Base-by-base conservation (phyloP, 495 filamentous ascomycete genomes). In the Neurospora cerealis region DNA sequence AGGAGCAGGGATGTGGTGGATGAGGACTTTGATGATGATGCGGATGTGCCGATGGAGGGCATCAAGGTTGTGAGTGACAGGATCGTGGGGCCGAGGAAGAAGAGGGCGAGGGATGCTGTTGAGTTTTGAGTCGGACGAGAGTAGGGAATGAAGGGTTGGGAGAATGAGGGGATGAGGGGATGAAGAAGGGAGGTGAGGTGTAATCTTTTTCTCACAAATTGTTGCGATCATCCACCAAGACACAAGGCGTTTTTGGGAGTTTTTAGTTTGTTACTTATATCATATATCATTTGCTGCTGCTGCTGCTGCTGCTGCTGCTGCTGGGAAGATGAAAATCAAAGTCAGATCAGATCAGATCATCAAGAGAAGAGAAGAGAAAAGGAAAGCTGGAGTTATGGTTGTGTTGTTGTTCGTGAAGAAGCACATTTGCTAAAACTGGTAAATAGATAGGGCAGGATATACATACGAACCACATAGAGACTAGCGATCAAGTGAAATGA, bases 1-100 rank as follows among this genome's bases (percentile, higher is more conserved):
- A 86, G 96, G 70, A 87, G 87, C 36, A 83, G 91, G 24, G 88
- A 89, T 73, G 86, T 88, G 28, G 89, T 85, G 3, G 86, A 83
- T 32, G 86, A 83, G 37, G 84, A 72, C 24, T 70, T 38, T 34
- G 75, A 36, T 24, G 75, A 36, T 24, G 28, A 66, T 66, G 54
- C 54, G 13, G 54, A 66, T 34, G 15, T 34, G 54, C 54, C 54
- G 6, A 1, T 66, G 54, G 54, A 66, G 54, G 54, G 54, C 46
- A 73, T 62, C 17, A 75, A 73, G 39, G 74, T 54, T 39, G 76
- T 69, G 15, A 54, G 69, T 8, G 70, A 72, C 9, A 74, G 73
- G 28, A 74, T 70, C 32, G 75, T 71, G 70, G 70, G 75, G 44
- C 75, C 74, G 70, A 76, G 60, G 74, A 79, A 78, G 66, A 71